Base-by-base conservation (phyloP, 192 early-diverging fungal species). In the Globomyces pollinis-pini region DNA sequence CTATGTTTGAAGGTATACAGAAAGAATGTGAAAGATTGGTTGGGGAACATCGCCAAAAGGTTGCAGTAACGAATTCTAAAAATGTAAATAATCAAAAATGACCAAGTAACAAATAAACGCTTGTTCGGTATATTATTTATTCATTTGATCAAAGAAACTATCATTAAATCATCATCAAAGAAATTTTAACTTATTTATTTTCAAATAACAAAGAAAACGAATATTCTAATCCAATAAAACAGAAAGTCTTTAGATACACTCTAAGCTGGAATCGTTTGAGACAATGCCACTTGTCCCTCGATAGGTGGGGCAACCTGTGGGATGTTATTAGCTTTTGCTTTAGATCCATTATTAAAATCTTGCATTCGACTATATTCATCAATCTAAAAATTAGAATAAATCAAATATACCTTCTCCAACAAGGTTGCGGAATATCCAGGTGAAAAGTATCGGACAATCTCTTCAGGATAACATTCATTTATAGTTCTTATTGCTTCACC, bases 401-500 rank as follows among this genome's bases (percentile, higher is more conserved):
- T n/a, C n/a, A n/a, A n/a, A n/a, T n/a, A 3, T 62, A 75, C 77
- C 71, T 78, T 79, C 18, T 78, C 75, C 52, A 82, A 57, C 21
- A 82, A 58, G 0, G 73, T 73, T 0, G 72, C 60, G 28, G 73
- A 75, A 55, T 82, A 82, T 38, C 77, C 80, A 0, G 80, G 80
- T 13, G 77, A 78, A 42, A 78, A 82, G 58, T 82, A 82, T 47
- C 77, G 49, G 21, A 82, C 80, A 59, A 82, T 82, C 43, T 82
- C 80, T 67, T 82, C 80, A 4, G 80, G 80, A 49, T 80, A 82
- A 52, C 80, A 82, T 51, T 75, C 72, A 54, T 82, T 80, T 43
- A 82, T 80, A 6, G 60, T 70, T 24, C 77, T 34, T 36, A 82
- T 73, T 26, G 65, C 63, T 59, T 82, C 80, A 1, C 76, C 80